phyloP scores from a whole-genome alignment of 495 filamentous ascomycete species.

The Talaromyces ruber region DNA sequence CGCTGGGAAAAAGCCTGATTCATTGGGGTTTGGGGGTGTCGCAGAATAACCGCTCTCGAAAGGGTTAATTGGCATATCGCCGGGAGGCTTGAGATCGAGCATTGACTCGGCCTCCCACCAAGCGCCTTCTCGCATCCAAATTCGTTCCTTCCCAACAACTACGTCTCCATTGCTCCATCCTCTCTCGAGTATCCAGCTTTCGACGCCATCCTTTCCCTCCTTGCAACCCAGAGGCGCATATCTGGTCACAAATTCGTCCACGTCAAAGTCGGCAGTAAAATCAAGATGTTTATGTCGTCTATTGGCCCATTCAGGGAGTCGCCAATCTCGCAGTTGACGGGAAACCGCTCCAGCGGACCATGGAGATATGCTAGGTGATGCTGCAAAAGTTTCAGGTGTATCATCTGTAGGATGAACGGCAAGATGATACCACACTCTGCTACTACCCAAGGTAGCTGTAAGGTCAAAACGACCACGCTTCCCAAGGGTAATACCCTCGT shows the following conservation, averaged over 20 bases:
- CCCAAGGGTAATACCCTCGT: conserved; percentile 65
- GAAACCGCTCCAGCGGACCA: conserved; percentile 94
- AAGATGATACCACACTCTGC: conserved; percentile 92
- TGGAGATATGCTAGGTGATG: conserved; percentile 51
- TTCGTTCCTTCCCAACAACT: conserved; percentile 75
- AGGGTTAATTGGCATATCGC: conserved; percentile 17
- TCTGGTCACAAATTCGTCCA: conserved; percentile 80
- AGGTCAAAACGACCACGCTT: conserved; percentile 71
- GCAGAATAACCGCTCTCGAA: conserved; percentile 60
- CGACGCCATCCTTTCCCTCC: conserved; percentile 86
- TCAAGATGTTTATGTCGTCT: conserved; percentile 86
- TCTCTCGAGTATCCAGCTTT: conserved; percentile 90
- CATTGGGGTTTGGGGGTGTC: conserved; percentile 32
- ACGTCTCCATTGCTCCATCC: conserved; percentile 99
- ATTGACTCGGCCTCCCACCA: conserved; percentile 99
- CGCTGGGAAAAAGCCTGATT: conserved; percentile 63
- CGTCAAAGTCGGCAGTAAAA: conserved; percentile 93
- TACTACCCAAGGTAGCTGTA: conserved; percentile 57
- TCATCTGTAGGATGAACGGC: conserved; percentile 89
- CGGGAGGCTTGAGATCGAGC: conserved; percentile 79
- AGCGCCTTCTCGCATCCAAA: conserved; percentile 89
- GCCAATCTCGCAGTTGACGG: conserved; percentile 83
- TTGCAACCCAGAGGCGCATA: conserved; percentile 79
- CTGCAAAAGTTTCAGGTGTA: conserved; percentile 57
- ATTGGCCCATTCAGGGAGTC: conserved; percentile 93